Base-by-base conservation (phyloP, 768 basidiomycete species). In the Calocybe indica region DNA sequence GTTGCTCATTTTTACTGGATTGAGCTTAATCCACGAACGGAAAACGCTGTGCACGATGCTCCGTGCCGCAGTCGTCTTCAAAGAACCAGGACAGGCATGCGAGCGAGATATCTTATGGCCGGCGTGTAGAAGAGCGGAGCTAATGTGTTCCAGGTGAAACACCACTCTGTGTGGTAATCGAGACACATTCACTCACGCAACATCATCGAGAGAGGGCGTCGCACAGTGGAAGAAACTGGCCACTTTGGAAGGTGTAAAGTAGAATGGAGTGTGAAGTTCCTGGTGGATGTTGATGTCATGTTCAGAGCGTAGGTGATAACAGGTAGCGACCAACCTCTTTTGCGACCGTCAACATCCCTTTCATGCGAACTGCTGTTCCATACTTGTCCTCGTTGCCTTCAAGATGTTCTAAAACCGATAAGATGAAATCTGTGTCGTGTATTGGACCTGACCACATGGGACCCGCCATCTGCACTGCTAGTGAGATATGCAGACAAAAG, bases 381-480 rank as follows among this genome's bases (percentile, higher is more conserved):
- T 93, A 97, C 36, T 74, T 75, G 36, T 72, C 70, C 52, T 77
- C 62, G 52, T 84, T 76, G 11, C 61, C 64, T 48, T 84, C 80
- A 9, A 94, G 69, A 57, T 93, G 88, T 14, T 76, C 70, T 30
- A 96, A 69, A 10, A 95, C 83, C 52, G 79, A 79, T n/a, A 68
- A 62, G 5, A 92, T 74, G 56, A 97, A 99, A 5, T 70, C 72
- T 1, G 68, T 55, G 59, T 92, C 78, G 58, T 99, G 96, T 15
- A 99, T 66, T 1, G 85, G 80, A 1, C 86, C 93, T 5, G 87
- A 83, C 96, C 96, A 98, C 89, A 99, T 94, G 0, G 96, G 96
- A 1, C 96, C 96, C 13, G 88, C 91, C 33, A 93, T 61, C 92
- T 95, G 52, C 38, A 37, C 42, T 37, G 40, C 14, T 22, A 37